These are phyloP conservation scores for Acanthamoeba royreba DNA, from an alignment of 208 protist genomes.

Conservation along the genomic window DNA sequence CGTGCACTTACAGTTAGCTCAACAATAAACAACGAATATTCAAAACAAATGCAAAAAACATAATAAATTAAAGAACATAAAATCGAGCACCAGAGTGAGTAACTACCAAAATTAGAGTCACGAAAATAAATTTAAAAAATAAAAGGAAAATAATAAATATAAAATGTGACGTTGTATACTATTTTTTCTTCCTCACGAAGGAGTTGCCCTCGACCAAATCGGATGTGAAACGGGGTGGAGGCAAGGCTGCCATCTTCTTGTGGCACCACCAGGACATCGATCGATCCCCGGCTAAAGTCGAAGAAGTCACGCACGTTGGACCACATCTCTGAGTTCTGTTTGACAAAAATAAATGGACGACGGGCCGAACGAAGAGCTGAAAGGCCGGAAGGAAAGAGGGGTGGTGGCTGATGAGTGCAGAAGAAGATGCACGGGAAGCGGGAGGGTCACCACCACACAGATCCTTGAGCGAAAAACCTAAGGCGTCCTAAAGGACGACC, in stretches of 20 bases:
- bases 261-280: constrained; percentile 95
- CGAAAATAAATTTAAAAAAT: neutral
- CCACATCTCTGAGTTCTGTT: neutral
- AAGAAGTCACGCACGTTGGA: constrained; percentile 9
- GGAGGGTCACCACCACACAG: too few relatives aligned
- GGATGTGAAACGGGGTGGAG: constrained; percentile 95
- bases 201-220: constrained; percentile 94
- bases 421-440: too few relatives aligned
- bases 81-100: neutral
- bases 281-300: constrained; percentile 84
- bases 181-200: constrained; percentile 89
- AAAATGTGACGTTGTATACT: neutral
- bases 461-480: too few relatives aligned
- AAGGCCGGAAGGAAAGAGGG: neutral
- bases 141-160: neutral
- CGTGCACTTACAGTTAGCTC: neutral
- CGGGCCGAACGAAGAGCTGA: neutral
- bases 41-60: neutral
- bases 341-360: too few relatives aligned
- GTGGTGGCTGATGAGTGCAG: neutral
- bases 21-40: too few relatives aligned
- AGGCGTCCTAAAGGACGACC: too few relatives aligned
- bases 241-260: constrained; percentile 92
- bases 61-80: neutral
- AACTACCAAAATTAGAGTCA: neutral